Evolutionary conservation across 352 stramenopile genomes (phyloP), one percentile per base, ranked within the genome.

Genomic region (Peronosclerospora sorghi): DNA sequence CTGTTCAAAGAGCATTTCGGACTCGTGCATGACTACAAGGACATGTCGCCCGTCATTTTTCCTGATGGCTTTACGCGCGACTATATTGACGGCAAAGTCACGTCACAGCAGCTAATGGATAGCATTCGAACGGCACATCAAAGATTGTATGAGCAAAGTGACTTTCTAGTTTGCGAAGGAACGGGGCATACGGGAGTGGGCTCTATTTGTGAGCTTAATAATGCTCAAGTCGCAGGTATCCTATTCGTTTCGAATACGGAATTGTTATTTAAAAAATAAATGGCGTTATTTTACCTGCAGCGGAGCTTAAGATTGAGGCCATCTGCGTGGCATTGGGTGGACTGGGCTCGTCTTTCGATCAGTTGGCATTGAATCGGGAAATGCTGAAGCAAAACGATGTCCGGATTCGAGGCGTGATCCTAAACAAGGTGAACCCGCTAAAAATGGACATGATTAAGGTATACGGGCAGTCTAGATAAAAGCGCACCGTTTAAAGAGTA

Each of bases 1-100:
- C 58, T 98, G 7, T 93, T 98, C 47, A 95, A 95, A 46, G 91
- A 98, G 54, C 86, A 97, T 62, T 98, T 98, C 51, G 71, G 84
- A 17, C 70, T 98, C 24, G 74, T 96, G 57, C 91, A 97, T 54
- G 68, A 96, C 51, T 98, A 98, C 75, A 68, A 83, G 56, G 68
- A 98, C 59, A 98, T 98, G 95, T 97, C 83, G 45, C 95, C 95
- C 21, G 94, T 98, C 19, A 91, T 98, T 62, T 97, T 98, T 58
- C 95, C 94, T 0, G 58, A 83, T 26, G 94, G 94, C 17, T 98
- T 98, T 62, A 98, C 95, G 30, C 88, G 92, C 54, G 75, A 97
- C 42, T 98, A 95, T 53, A 93, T 98, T 43, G 94, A 98, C 61
- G 94, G 94, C 12, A 91, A 97, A 56, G 80, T 95, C 15, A 94